Evolutionary conservation across 2,329 filamentous ascomycete species (phyloP), one percentile per base, ranked within the genome.

Genomic region (Alternaria sp.): DNA sequence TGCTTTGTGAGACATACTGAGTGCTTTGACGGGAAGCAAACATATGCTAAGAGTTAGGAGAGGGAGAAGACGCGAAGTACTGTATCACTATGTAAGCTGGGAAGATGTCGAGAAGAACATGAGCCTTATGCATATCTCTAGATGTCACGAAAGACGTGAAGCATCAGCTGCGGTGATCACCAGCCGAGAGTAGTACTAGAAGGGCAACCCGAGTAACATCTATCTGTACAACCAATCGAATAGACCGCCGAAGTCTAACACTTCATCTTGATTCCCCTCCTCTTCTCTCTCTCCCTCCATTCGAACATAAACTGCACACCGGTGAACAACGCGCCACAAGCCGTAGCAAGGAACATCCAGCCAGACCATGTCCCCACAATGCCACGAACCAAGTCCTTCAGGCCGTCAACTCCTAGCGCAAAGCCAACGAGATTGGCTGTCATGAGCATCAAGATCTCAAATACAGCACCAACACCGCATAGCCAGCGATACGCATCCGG

Each of bases 271-370:
- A 97, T 90, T 0, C 95, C 95, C 69, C 87, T 88, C 70, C 94
- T 86, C 80, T 89, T 87, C 83, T 99, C 95, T 43, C 86, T 85
- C 81, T 97, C 92, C 54, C 95, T 85, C 68, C 96, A 86, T 83
- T 99, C 95, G 82, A 98, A 97, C 95, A 99, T 99, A 73, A 97
- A 83, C 81, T 98, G 94, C 43, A 91, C 87, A 27, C 91, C 94
- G 0, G 94, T 88, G 76, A 97, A 99, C 9, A 98, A 79, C 44
- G 87, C 88, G n/a, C 79, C 80, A 72, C 89, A 94, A 4, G 93
- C 91, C 3, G 84, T 84, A 11, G 89, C 74, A 45, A 98, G 79
- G 77, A 97, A 99, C 2, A 87, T 75, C 10, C 91, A 74, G 0
- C 95, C 94, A 44, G 88, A 88, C 82, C 88, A 92, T 59, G 91